Base-by-base conservation (phyloP, 2,329 filamentous ascomycete species). In the Sphaceloma murrayae region DNA sequence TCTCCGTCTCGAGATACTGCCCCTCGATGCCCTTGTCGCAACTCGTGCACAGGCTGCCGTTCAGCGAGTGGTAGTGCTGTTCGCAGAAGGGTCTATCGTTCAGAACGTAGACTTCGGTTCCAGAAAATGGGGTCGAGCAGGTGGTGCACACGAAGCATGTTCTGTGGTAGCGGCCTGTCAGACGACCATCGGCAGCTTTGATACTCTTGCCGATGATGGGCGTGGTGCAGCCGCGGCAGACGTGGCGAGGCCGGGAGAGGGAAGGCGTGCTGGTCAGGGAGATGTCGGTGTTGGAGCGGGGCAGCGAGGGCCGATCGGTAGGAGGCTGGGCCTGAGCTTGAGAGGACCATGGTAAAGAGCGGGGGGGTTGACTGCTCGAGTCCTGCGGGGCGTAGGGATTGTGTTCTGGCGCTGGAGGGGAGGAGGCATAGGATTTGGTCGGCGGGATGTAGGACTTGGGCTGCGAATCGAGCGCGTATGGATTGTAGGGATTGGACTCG, bases 161-260 rank as follows among this genome's bases (percentile, higher is more conserved):
- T 62, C 93, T 94, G 70, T 98, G 91, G 62, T 94, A 98, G 51
- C 87, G 81, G 7, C 91, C 91, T 0, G 85, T 94, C 17, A 98
- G 70, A 17, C 88, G 80, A 11, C 91, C 91, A 55, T 95, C 91
- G 1, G 87, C 87, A 10, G 87, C 94, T 24, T 89, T 94, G 47
- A 98, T 80, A 1, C 87, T 94, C 65, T 95, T 96, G 14, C 87
- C 89, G 33, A 78, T 75, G 54, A 98, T 96, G 5, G 73, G 67
- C 34, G 82, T 68, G 3, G 75, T 71, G 62, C 91, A 98, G 1
- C 85, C 84, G 56, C 86, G 85, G 67, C 91, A 98, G 50, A 77
- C 77, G 2, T 82, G 29, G 34, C 49, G 40, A 43, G 47, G 11
- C 73, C 73, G 1, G 67, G 61, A 8, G n/a, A n/a, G n/a, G 63